Conservation (phyloP, 768 basidiomycete genomes). For the Hypholoma fasciculare region DNA sequence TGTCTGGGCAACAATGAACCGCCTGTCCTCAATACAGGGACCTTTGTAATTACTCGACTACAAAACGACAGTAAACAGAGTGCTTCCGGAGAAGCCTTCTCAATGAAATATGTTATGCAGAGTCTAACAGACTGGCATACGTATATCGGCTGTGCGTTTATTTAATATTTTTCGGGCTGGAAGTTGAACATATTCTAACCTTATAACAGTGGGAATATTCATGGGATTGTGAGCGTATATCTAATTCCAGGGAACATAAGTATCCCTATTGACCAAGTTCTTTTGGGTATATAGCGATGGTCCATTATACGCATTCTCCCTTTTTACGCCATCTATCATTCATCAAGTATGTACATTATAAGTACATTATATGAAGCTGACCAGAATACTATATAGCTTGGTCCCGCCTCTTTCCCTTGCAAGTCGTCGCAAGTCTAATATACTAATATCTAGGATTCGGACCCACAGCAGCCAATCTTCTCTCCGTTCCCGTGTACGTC, state of each 20-base stretch:
- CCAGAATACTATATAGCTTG: neutral
- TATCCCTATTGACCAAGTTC: neutral
- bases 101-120: constrained; percentile 55
- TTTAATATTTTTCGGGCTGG: neutral
- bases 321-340: constrained; percentile 57
- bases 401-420: neutral
- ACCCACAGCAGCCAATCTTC: constrained; percentile 67
- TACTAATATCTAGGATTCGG: constrained; percentile 42
- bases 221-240: constrained; percentile 57
- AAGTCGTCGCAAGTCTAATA: neutral
- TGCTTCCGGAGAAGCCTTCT: constrained; percentile 62
- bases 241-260: constrained; percentile 1
- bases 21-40: constrained; percentile 35
- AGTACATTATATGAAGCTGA: neutral
- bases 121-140: constrained; percentile 74
- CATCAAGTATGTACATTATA: constrained; percentile 40
- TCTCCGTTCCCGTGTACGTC: constrained; percentile 79
- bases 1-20: too few relatives aligned
- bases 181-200: neutral
- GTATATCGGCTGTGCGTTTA: constrained; percentile 61
- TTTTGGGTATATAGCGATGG: constrained; percentile 44
- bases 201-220: constrained; percentile 57
- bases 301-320: constrained; percentile 50
- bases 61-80: constrained; percentile 66
- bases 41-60: constrained; percentile 63